phyloP scores from a whole-genome alignment of 768 basidiomycete species.

The Gelatoporia subvermispora region DNA sequence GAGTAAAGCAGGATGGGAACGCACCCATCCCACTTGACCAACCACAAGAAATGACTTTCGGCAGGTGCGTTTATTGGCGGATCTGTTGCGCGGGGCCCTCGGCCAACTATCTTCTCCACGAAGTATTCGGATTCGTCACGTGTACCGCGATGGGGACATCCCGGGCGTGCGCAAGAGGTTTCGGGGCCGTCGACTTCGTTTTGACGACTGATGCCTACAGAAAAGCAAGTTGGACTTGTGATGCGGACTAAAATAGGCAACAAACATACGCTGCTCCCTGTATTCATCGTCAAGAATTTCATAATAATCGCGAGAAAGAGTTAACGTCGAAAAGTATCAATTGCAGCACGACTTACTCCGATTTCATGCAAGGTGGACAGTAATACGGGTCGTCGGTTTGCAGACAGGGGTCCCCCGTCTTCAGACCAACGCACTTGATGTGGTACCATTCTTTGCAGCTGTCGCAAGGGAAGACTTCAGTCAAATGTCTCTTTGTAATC shows the following conservation, averaged over 20 bases:
- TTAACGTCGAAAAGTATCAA: background rate
- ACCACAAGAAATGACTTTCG: conserved; percentile 11
- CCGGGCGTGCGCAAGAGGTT: conserved; percentile 11
- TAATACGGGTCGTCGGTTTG: conserved; percentile 10
- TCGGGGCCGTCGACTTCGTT: background rate
- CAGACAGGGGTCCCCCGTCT: conserved; percentile 13
- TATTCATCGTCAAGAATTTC: background rate
- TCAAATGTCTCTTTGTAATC: background rate
- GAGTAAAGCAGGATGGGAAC: background rate
- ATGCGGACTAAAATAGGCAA: background rate
- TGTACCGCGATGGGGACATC: conserved; percentile 9
- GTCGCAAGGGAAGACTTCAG: background rate
- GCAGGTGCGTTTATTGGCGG: background rate
- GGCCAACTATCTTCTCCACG: conserved; percentile 20
- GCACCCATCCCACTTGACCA: conserved; percentile 19
- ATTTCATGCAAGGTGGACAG: conserved; percentile 17
- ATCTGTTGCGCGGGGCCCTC: conserved; percentile 6
- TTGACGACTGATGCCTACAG: conserved; percentile 1
- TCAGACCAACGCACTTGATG: conserved; percentile 16
- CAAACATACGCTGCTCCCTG: background rate
- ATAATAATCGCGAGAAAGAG: background rate
- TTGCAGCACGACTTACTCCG: conserved; percentile 8
- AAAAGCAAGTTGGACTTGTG: background rate
- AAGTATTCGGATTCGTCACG: conserved; percentile 14
- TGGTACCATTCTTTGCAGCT: conserved; percentile 21